These are phyloP conservation scores for Penicillium simplicissimum DNA, from an alignment of 495 filamentous ascomycete genomes.

Conservation along the genomic window DNA sequence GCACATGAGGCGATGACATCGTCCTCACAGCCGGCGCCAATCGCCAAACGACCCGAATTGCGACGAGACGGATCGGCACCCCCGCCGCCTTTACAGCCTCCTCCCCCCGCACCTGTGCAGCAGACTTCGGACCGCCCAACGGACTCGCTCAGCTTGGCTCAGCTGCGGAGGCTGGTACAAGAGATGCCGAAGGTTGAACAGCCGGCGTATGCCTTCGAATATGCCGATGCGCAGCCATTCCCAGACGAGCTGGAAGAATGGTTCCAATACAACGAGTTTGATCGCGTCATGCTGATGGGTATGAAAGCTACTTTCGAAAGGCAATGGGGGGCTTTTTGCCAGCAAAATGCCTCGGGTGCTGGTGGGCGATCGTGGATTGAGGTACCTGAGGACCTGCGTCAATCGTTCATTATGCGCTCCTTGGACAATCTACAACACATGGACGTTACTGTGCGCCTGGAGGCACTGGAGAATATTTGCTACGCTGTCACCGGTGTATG, in stretches of 20 bases:
- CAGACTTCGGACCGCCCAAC: conserved; percentile 49
- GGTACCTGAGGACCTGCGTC: conserved; percentile 43
- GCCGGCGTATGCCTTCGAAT: conserved; percentile 90
- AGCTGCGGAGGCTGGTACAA: conserved; percentile 76
- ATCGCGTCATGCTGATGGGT: conserved; percentile 63
- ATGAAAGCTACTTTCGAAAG: conserved; percentile 72
- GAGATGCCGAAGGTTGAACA: conserved; percentile 78
- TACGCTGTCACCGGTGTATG: conserved; percentile 79
- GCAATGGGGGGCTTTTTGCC: conserved; percentile 56
- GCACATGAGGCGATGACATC: conserved; percentile 9
- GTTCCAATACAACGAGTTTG: conserved; percentile 87
- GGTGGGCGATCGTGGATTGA: conserved; percentile 52
- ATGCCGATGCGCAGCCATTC: conserved; percentile 77
- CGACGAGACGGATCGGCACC: conserved; percentile 56
- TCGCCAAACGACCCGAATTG: conserved; percentile 52
- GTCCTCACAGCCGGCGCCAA: conserved; percentile 20
- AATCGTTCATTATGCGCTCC: conserved; percentile 45
- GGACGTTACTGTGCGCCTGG: conserved; percentile 56
- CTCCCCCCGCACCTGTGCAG: conserved; percentile 55
- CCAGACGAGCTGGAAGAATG: conserved; percentile 93
- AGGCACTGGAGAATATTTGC: conserved; percentile 70
- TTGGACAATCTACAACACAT: conserved; percentile 44
- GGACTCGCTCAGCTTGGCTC: conserved; percentile 80
- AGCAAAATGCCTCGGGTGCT: conserved; percentile 32
- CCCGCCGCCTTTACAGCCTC: conserved; percentile 60